A percentile compares a stretch with the other conserved stretches of the same genome.
Evolutionary conservation across 495 filamentous ascomycete genomes (phyloP).

Genomic region (Lasiosphaeria miniovina): DNA sequence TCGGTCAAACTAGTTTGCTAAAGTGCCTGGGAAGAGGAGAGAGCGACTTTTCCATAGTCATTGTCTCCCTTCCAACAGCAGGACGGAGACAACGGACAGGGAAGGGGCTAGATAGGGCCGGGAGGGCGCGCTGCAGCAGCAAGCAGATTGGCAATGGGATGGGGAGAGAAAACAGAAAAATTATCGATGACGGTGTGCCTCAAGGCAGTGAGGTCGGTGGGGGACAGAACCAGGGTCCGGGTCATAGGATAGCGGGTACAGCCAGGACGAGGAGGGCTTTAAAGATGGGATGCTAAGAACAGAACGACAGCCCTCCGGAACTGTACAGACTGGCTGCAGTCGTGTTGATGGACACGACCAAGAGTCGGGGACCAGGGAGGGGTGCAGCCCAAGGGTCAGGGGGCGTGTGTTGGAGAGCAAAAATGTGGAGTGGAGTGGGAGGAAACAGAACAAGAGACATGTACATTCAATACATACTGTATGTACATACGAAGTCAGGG

Average conservation of each 20-base stretch:
- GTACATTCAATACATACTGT: too few relatives aligned
- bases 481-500: conserved; percentile 19
- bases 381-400: conserved; percentile 10
- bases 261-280: conserved; percentile 21
- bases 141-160: conserved; percentile 25
- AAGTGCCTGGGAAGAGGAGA: conserved; percentile 31
- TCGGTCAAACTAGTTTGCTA: conserved; percentile 36
- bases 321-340: conserved; percentile 24
- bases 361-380: conserved; percentile 14
- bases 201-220: conserved; percentile 24
- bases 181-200: conserved; percentile 24
- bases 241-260: conserved; percentile 17
- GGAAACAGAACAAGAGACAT: conserved; percentile 26
- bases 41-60: conserved; percentile 41
- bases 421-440: conserved; percentile 17
- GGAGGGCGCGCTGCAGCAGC: conserved; percentile 33
- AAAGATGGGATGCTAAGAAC: conserved; percentile 20
- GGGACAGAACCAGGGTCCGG: conserved; percentile 30
- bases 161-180: conserved; percentile 13
- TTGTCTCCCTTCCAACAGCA: conserved; percentile 31
- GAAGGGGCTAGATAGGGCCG: conserved; percentile 39
- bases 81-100: conserved; percentile 31
- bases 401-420: conserved; percentile 17
- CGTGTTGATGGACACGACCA: conserved; percentile 19
- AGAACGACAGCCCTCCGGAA: conserved; percentile 17